These are phyloP conservation scores for Helminthosporium solani DNA, from an alignment of 2,329 filamentous ascomycete species.

Conservation along the genomic window DNA sequence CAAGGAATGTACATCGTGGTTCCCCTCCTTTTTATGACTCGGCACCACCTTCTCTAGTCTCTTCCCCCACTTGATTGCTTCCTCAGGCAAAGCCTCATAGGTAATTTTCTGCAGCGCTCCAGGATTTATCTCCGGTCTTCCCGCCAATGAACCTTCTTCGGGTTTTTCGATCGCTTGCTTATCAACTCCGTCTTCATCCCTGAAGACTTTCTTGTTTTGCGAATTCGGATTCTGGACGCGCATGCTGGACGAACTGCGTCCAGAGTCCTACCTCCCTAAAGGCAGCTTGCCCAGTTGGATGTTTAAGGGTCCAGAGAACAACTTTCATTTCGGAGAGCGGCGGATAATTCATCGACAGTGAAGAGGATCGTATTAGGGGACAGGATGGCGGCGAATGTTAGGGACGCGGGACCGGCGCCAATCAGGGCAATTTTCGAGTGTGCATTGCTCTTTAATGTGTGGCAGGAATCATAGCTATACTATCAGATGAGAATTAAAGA, in stretches of 20 bases:
- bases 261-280: slow-evolving; percentile 54
- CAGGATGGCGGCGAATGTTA: slow-evolving; percentile 56
- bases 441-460: neutral
- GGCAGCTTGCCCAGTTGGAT: slow-evolving; percentile 52
- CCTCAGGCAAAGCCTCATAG: slow-evolving; percentile 48
- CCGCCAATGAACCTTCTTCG: slow-evolving; percentile 28
- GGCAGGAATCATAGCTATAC: neutral
- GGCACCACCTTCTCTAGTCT: slow-evolving; percentile 42
- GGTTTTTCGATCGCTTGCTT: slow-evolving; percentile 46
- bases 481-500: no score
- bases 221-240: slow-evolving; percentile 56
- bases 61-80: slow-evolving; percentile 32
- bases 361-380: slow-evolving; percentile 49
- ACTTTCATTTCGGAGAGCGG: slow-evolving; percentile 37
- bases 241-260: slow-evolving; percentile 52
- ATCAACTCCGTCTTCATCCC: slow-evolving; percentile 27
- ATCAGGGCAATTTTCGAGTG: slow-evolving; percentile 39
- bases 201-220: slow-evolving; percentile 45
- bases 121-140: slow-evolving; percentile 55
- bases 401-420: slow-evolving; percentile 47
- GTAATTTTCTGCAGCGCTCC: slow-evolving; percentile 33
- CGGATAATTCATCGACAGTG: slow-evolving; percentile 49
- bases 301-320: slow-evolving; percentile 56
- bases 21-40: slow-evolving; percentile 2
- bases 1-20: slow-evolving; percentile 35